phyloP scores from a whole-genome alignment of 2,329 filamentous ascomycete species.

The Colletotrichum plurivorum region DNA sequence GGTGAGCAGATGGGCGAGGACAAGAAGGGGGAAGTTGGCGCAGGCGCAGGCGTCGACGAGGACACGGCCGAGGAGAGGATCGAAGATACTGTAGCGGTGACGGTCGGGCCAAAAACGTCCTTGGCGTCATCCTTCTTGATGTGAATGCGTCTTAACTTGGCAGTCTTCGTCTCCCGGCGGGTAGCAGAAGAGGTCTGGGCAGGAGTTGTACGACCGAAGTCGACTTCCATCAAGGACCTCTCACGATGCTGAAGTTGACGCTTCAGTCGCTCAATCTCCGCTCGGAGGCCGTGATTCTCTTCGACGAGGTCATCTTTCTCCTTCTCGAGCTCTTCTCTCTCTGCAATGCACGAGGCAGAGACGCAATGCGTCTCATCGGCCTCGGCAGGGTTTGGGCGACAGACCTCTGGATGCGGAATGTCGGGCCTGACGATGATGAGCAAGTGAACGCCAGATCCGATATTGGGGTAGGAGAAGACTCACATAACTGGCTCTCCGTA shows the following conservation, averaged over 20 bases:
- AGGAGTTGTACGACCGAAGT: background rate
- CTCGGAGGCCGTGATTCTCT: background rate
- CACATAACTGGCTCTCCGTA: constrained; percentile 21
- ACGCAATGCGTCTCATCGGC: background rate
- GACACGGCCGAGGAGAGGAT: too few relatives aligned
- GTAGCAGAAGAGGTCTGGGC: background rate
- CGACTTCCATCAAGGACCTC: background rate
- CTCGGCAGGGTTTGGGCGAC: background rate
- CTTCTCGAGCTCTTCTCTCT: background rate
- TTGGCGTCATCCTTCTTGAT: background rate
- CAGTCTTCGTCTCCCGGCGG: background rate
- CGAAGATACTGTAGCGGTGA: too few relatives aligned
- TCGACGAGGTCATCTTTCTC: too few relatives aligned
- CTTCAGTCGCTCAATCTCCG: background rate
- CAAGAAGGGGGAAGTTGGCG: background rate
- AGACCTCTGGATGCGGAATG: constrained; percentile 16
- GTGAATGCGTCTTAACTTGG: background rate
- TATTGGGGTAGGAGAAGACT: background rate
- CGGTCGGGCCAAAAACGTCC: background rate
- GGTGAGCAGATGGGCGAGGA: background rate
- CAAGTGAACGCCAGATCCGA: too few relatives aligned
- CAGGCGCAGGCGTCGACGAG: too few relatives aligned
- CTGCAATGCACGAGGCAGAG: background rate
- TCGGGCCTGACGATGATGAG: constrained; percentile 4
- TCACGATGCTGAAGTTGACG: background rate